Conservation (phyloP, 192 early-diverging fungal species). For the Podila epicladia region DNA sequence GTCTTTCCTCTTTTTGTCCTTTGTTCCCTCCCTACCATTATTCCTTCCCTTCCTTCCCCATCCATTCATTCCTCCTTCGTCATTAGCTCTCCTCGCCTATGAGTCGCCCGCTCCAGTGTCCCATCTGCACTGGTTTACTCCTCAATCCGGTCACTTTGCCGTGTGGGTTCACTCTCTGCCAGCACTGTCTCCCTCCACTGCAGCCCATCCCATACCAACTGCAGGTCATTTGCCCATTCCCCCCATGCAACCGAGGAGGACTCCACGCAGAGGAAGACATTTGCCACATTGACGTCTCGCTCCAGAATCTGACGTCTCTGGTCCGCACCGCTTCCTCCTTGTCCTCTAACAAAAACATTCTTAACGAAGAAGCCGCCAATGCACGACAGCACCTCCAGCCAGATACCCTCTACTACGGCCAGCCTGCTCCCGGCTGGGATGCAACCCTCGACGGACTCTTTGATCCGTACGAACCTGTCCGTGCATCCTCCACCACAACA, state of each 20-base stretch:
- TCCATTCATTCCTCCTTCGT: not conserved
- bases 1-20: conserved; percentile 4
- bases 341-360: conserved; percentile 5
- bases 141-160: conserved; percentile 52
- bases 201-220: conserved; percentile 37
- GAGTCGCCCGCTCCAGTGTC: conserved; percentile 34
- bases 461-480: conserved; percentile 13
- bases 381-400: not conserved
- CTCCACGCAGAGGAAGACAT: conserved; percentile 16
- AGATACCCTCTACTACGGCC: conserved; percentile 17
- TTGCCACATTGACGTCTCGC: conserved; percentile 44
- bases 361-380: conserved; percentile 14
- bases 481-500: not conserved
- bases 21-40: conserved; percentile 3
- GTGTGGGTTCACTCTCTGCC: conserved; percentile 56
- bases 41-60: conserved; percentile 7
- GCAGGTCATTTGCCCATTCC: conserved; percentile 32
- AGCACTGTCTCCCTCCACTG: conserved; percentile 24
- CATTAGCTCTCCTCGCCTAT: no score
- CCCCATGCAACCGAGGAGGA: conserved; percentile 14
- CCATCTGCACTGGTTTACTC: conserved; percentile 40
- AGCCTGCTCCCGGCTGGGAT: conserved; percentile 10
- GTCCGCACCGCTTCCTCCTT: conserved; percentile 15
- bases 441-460: conserved; percentile 31
- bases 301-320: conserved; percentile 33